Evolutionary conservation across 2,329 filamentous ascomycete species (phyloP).

Genomic region (Chrysosporium queenslandicum): DNA sequence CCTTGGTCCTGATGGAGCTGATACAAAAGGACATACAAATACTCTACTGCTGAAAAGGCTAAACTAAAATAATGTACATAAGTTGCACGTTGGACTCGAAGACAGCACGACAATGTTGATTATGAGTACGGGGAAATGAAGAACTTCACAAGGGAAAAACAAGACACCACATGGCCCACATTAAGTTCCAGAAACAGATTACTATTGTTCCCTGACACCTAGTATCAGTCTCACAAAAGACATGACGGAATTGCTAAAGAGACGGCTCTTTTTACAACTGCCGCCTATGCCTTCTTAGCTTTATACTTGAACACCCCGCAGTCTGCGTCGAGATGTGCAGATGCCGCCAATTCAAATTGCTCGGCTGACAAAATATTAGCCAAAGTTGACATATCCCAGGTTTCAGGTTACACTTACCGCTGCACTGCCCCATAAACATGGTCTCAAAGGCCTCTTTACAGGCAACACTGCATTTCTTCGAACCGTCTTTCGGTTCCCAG

Average conservation of each 20-base stretch:
- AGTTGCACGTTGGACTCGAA: not conserved
- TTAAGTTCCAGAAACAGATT: too few species aligned
- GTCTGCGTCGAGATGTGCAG: constrained; percentile 2
- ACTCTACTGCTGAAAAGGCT: not conserved
- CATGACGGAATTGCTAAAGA: too few species aligned
- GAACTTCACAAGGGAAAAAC: not conserved
- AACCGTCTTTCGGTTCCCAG: not conserved
- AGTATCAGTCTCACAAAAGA: not conserved
- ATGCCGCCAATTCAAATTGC: not conserved
- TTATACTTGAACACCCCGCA: constrained; percentile 8
- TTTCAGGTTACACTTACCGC: not conserved
- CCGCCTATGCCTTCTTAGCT: not conserved
- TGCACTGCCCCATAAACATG: not conserved
- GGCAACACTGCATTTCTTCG: constrained; percentile 1
- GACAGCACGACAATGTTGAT: not conserved
- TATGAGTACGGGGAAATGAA: not conserved
- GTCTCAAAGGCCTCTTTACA: not conserved
- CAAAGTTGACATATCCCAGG: not conserved
- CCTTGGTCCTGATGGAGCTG: not conserved
- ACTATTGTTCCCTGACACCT: not conserved
- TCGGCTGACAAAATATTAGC: not conserved
- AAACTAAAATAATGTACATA: constrained; percentile 3
- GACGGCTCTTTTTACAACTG: not conserved
- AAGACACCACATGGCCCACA: too few species aligned
- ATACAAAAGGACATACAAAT: not conserved